Evolutionary conservation across 441 rosid genomes (phyloP).

Genomic region (Lepidium campestre): DNA sequence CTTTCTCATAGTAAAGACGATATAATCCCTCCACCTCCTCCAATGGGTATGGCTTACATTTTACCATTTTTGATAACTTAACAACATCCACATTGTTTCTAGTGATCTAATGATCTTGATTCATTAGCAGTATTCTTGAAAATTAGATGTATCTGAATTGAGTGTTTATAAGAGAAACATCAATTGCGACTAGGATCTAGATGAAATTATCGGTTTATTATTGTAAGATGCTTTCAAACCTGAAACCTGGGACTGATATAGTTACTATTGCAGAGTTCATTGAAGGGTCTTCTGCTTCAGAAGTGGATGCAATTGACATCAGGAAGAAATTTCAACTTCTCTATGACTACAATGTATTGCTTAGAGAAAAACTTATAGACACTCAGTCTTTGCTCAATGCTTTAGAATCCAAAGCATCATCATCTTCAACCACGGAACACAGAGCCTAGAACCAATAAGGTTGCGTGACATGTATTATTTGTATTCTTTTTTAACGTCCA

Average conservation of each 20-base stretch:
- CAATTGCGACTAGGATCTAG: neutral
- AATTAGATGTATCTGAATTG: neutral
- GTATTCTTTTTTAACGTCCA: slow-evolving; percentile 7
- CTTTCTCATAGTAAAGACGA: slow-evolving; percentile 22
- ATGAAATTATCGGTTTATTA: neutral
- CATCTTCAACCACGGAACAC: slow-evolving; percentile 18
- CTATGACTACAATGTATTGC: slow-evolving; percentile 65
- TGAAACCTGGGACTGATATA: neutral
- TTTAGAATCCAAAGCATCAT: slow-evolving; percentile 40
- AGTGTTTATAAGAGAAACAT: neutral
- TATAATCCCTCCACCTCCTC: slow-evolving; percentile 62
- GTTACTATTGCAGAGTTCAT: slow-evolving; percentile 47
- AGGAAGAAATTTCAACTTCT: slow-evolving; percentile 53
- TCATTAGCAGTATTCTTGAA: neutral
- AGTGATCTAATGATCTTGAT: neutral
- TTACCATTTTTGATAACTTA: neutral
- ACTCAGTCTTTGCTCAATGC: slow-evolving; percentile 51
- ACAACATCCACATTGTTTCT: neutral
- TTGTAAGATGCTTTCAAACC: neutral
- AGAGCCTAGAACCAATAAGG: neutral
- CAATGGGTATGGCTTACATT: slow-evolving; percentile 41
- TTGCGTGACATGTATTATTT: slow-evolving; percentile 7
- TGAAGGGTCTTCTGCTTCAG: slow-evolving; percentile 35
- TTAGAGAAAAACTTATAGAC: slow-evolving; percentile 64
- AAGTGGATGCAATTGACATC: slow-evolving; percentile 53